phyloP scores from a whole-genome alignment of 2,329 filamentous ascomycete species.

The Pseudofabraea citricarpa region DNA sequence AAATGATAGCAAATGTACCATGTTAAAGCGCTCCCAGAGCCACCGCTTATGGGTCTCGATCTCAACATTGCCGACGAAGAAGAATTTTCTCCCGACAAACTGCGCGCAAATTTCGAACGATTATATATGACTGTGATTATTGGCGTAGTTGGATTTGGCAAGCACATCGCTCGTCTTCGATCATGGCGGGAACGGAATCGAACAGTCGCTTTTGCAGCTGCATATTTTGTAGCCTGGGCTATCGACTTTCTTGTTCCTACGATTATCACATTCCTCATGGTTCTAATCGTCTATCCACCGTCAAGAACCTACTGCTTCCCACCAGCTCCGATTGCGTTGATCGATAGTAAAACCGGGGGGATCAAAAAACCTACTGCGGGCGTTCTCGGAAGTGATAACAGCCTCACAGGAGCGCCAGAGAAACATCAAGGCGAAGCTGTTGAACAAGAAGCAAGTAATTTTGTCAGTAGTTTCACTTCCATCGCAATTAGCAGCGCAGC shows the following conservation, averaged over 20 bases:
- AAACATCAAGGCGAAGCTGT: slow-evolving; percentile 80
- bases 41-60: slow-evolving; percentile 64
- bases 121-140: slow-evolving; percentile 77
- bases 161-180: slow-evolving; percentile 70
- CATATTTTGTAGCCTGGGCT: slow-evolving; percentile 63
- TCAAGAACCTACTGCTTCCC: slow-evolving; percentile 65
- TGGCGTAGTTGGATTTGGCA: slow-evolving; percentile 58
- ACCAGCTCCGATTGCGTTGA: slow-evolving; percentile 69
- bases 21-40: slow-evolving; percentile 59
- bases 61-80: slow-evolving; percentile 78
- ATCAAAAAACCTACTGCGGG: slow-evolving; percentile 74
- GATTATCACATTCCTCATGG: slow-evolving; percentile 52
- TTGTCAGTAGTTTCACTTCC: slow-evolving; percentile 68
- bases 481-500: slow-evolving; percentile 71
- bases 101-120: slow-evolving; percentile 72
- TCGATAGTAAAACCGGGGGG: slow-evolving; percentile 64
- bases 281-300: slow-evolving; percentile 61
- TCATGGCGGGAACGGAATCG: slow-evolving; percentile 73
- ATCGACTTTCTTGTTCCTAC: slow-evolving; percentile 66
- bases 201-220: slow-evolving; percentile 55
- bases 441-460: slow-evolving; percentile 77
- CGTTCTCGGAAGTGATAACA: slow-evolving; percentile 70
- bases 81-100: slow-evolving; percentile 79
- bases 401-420: slow-evolving; percentile 75
- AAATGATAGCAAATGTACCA: slow-evolving; percentile 54